Base-by-base conservation (phyloP, 2,329 filamentous ascomycete genomes). In the Monosporascus ibericus region DNA sequence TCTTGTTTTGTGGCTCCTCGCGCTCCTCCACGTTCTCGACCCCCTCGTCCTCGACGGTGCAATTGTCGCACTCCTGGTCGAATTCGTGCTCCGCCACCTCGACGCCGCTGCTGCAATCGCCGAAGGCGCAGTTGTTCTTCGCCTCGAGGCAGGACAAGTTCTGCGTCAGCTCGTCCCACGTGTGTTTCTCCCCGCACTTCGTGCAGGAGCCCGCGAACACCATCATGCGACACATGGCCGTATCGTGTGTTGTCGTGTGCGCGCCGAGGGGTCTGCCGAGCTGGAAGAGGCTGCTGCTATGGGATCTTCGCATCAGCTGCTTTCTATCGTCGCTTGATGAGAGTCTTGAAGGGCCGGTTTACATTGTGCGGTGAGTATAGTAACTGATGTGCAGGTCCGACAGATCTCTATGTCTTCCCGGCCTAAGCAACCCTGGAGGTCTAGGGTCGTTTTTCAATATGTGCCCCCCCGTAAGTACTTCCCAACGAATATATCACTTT, bases 141-240 rank as follows among this genome's bases (percentile, higher is more conserved):
- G 75, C 74, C 55, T 76, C 69, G 48, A 78, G 71, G 52, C 75
- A 78, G 7, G 71, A 74, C 3, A 78, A 67, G 57, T 74, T 65
- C 59, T 77, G 75, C 14, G 70, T 65, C 20, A 78, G 66, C 8
- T 77, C 72, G 25, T 69, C 63, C 75, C 75, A 75, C 17, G 66
- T 71, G 50, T 74, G 70, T 44, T 54, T 58, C 6, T 68, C 63
- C 40, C 62, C 67, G 61, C 75, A 78, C 47, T 65, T 67, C 38
- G 72, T 72, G 64, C 75, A 78, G 40, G 63, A 61, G 47, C 75
- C 75, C 39, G 61, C 61, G 59, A 77, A 78, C 44, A 71, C 60
- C 44, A 78, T 60, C 61, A 75, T 67, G 51, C 75, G 75, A 63
- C 75, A 78, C 75, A 78, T 78, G 14, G 42, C 14, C 14, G 22